Evolutionary conservation across 352 stramenopile species (phyloP).

Genomic region (Thalassiosira livingstoniorum): DNA sequence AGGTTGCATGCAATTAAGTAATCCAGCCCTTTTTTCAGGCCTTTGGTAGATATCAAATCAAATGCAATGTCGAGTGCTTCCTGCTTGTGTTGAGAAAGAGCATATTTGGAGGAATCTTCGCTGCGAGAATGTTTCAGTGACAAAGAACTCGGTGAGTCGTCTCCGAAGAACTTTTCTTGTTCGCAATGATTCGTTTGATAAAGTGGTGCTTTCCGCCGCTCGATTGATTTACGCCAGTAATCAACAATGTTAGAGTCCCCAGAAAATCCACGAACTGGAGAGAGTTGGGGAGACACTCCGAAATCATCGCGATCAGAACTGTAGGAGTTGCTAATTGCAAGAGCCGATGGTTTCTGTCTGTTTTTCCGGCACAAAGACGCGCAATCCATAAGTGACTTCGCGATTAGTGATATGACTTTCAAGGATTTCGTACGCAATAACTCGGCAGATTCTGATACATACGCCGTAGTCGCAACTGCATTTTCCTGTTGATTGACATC

Average conservation of each 20-base stretch:
- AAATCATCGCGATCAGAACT: slow-evolving; percentile 22
- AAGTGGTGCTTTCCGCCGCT: slow-evolving; percentile 54
- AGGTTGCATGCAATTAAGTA: slow-evolving; percentile 88
- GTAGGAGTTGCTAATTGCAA: slow-evolving; percentile 6
- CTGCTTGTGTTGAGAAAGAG: slow-evolving; percentile 41
- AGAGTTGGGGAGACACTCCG: slow-evolving; percentile 48
- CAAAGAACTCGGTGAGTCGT: slow-evolving; percentile 27
- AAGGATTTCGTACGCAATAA: slow-evolving; percentile 72
- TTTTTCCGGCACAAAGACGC: slow-evolving; percentile 35
- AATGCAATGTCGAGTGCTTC: slow-evolving; percentile 79
- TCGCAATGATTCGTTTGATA: slow-evolving; percentile 25
- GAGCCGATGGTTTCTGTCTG: not conserved
- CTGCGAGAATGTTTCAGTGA: slow-evolving; percentile 50
- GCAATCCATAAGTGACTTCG: slow-evolving; percentile 72
- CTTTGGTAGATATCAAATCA: slow-evolving; percentile 77
- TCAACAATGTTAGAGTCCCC: slow-evolving; percentile 66
- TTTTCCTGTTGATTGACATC: slow-evolving; percentile 24
- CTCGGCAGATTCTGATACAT: slow-evolving; percentile 66
- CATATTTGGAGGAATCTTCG: slow-evolving; percentile 55
- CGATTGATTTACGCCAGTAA: slow-evolving; percentile 70
- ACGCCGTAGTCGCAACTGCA: slow-evolving; percentile 26
- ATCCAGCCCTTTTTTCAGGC: slow-evolving; percentile 85
- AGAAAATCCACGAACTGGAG: slow-evolving; percentile 22
- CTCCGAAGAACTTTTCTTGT: not conserved
- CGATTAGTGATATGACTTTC: slow-evolving; percentile 71